A percentile compares a stretch with the other conserved stretches of the same genome.
phyloP scores from a whole-genome alignment of 2,329 filamentous ascomycete genomes.

The Botrytis galanthina region DNA sequence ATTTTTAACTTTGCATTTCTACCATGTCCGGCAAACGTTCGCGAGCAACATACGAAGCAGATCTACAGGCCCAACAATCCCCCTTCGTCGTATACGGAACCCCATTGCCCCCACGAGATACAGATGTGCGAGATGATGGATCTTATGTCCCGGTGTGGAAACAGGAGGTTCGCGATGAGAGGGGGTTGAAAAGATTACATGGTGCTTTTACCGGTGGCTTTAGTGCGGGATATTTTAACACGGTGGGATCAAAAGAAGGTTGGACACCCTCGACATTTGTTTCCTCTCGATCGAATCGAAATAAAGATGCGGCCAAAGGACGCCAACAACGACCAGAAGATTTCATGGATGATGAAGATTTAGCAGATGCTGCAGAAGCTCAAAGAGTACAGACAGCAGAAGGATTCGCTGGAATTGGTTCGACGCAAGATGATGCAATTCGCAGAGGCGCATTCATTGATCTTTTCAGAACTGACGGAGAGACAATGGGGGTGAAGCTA shows the following conservation, averaged over 20 bases:
- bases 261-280: slow-evolving; percentile 93
- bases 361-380: slow-evolving; percentile 80
- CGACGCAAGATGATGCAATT: slow-evolving; percentile 54
- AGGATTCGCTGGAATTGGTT: slow-evolving; percentile 73
- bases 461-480: slow-evolving; percentile 68
- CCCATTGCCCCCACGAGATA: slow-evolving; percentile 74
- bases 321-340: slow-evolving; percentile 71
- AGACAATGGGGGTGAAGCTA: slow-evolving; percentile 83
- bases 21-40: slow-evolving; percentile 77
- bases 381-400: slow-evolving; percentile 70
- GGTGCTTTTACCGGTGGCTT: slow-evolving; percentile 96
- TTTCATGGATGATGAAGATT: slow-evolving; percentile 97
- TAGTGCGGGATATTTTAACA: slow-evolving; percentile 98
- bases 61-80: slow-evolving; percentile 63
- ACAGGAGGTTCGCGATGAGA: slow-evolving; percentile 93
- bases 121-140: slow-evolving; percentile 79
- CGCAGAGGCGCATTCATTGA: slow-evolving; percentile 61
- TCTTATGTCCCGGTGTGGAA: slow-evolving; percentile 96
- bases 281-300: slow-evolving; percentile 79
- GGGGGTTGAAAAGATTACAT: slow-evolving; percentile 84
- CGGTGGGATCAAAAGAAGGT: slow-evolving; percentile 96
- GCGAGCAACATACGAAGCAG: slow-evolving; percentile 73
- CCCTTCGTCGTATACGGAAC: slow-evolving; percentile 82
- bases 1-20: slow-evolving; percentile 26
- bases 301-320: slow-evolving; percentile 59